phyloP scores from a whole-genome alignment of 345 rosid genomes.

The Corymbia maculata region DNA sequence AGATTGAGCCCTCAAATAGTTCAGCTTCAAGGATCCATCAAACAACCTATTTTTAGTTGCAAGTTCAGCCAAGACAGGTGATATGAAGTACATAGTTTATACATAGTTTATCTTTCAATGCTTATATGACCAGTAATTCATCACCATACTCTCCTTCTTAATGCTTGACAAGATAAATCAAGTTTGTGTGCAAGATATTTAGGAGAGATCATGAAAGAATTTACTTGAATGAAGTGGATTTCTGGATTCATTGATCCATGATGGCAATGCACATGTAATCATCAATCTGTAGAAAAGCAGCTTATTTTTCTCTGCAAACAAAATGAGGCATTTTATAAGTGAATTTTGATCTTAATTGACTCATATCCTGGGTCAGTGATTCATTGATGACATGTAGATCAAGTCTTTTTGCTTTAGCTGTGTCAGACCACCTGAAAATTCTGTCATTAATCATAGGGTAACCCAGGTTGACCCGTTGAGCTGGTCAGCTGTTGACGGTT shows the following conservation, averaged over 20 bases:
- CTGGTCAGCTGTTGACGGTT: slow-evolving; percentile 48
- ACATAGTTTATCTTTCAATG: background rate
- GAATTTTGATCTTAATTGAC: background rate
- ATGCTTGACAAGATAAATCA: background rate
- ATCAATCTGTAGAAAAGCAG: background rate
- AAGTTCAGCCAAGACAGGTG: slow-evolving; percentile 90
- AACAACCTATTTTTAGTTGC: slow-evolving; percentile 95
- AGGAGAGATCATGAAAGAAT: background rate
- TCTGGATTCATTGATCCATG: background rate
- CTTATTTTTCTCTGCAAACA: background rate
- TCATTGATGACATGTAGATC: background rate
- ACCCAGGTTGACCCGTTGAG: slow-evolving; percentile 64
- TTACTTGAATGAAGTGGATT: background rate
- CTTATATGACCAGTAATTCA: background rate
- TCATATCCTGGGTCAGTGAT: background rate
- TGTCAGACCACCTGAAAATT: background rate
- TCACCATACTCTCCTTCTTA: background rate
- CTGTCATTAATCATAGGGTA: slow-evolving; percentile 34
- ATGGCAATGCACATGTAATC: background rate
- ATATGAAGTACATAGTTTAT: slow-evolving; percentile 1
- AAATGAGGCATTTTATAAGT: background rate
- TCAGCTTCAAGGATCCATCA: slow-evolving; percentile 86
- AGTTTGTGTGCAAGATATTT: background rate
- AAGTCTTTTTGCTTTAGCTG: background rate
- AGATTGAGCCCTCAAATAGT: slow-evolving; percentile 84